These are phyloP conservation scores for Cystoisospora suis DNA, from an alignment of 169 alveolate species.

Conservation along the genomic window DNA sequence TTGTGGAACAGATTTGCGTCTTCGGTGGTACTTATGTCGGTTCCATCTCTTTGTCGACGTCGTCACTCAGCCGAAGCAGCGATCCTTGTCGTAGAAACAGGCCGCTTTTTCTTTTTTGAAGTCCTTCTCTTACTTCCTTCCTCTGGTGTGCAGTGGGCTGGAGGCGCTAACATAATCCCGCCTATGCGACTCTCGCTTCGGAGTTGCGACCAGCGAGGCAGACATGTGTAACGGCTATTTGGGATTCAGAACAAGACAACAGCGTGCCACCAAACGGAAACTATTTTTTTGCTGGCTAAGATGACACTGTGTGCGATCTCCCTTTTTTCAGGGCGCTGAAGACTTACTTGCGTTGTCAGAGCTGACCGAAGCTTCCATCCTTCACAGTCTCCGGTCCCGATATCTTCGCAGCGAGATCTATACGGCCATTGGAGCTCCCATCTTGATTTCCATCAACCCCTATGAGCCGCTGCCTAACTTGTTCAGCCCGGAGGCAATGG, in stretches of 20 bases:
- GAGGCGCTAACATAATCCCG: background rate
- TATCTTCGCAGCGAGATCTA: conserved; percentile 76
- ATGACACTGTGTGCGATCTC: background rate
- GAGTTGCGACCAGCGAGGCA: background rate
- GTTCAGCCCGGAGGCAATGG: conserved; percentile 4
- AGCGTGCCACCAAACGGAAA: background rate
- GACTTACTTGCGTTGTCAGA: conserved; percentile 83
- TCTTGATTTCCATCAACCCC: conserved; percentile 88
- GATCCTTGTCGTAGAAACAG: too few relatives aligned
- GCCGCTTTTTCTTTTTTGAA: too few relatives aligned
- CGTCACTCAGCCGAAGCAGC: too few relatives aligned
- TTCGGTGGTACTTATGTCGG: too few relatives aligned
- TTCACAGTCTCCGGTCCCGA: conserved; percentile 81
- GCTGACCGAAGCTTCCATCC: conserved; percentile 83
- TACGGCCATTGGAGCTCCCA: conserved; percentile 87
- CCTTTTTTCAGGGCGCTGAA: conserved; percentile 73
- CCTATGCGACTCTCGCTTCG: background rate
- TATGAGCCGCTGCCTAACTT: conserved; percentile 65
- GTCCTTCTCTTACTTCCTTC: too few relatives aligned
- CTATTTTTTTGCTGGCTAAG: background rate
- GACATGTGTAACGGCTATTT: background rate
- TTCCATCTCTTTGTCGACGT: too few relatives aligned
- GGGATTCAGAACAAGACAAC: background rate
- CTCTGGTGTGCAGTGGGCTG: background rate
- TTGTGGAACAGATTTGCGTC: too few relatives aligned